Conservation (phyloP, 257 asterid genomes). For the Rauvolfia tetraphylla region DNA sequence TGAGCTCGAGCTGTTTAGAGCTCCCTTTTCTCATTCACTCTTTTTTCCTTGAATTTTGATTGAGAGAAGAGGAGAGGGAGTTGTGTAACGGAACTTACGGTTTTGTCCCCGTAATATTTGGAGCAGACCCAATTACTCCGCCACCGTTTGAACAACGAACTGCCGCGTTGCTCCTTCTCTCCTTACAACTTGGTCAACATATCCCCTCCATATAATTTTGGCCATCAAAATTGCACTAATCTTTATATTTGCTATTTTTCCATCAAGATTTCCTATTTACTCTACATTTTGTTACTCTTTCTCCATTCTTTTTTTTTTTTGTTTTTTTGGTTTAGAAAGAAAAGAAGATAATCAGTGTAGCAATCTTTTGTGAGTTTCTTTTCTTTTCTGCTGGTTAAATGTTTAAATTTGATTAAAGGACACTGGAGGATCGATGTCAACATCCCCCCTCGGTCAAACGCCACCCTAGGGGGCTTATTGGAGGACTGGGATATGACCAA, state of each 20-base stretch:
- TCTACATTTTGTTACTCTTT: too few relatives aligned
- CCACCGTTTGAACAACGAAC: slow-evolving; percentile 11
- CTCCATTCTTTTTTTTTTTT: too few relatives aligned
- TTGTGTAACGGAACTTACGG: slow-evolving; percentile 10
- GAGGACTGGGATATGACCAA: too few relatives aligned
- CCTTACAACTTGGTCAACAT: slow-evolving; percentile 7
- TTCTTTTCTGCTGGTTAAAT: too few relatives aligned
- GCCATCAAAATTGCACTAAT: neutral
- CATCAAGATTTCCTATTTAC: neutral
- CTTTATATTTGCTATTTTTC: neutral
- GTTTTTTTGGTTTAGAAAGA: too few relatives aligned
- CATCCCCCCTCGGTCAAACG: too few relatives aligned
- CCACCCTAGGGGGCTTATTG: too few relatives aligned
- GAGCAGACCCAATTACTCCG: slow-evolving; percentile 16
- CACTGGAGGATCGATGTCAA: too few relatives aligned
- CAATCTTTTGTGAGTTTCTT: too few relatives aligned
- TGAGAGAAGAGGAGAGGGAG: neutral
- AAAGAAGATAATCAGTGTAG: too few relatives aligned
- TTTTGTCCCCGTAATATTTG: slow-evolving; percentile 12
- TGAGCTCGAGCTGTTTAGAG: neutral
- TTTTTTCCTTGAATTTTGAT: neutral
- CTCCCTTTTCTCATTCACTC: neutral
- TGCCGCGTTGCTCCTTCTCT: neutral
- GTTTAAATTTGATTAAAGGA: too few relatives aligned
- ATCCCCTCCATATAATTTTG: neutral